These are phyloP conservation scores for Daldinia bambusicola DNA, from an alignment of 495 filamentous ascomycete genomes.

Conservation along the genomic window DNA sequence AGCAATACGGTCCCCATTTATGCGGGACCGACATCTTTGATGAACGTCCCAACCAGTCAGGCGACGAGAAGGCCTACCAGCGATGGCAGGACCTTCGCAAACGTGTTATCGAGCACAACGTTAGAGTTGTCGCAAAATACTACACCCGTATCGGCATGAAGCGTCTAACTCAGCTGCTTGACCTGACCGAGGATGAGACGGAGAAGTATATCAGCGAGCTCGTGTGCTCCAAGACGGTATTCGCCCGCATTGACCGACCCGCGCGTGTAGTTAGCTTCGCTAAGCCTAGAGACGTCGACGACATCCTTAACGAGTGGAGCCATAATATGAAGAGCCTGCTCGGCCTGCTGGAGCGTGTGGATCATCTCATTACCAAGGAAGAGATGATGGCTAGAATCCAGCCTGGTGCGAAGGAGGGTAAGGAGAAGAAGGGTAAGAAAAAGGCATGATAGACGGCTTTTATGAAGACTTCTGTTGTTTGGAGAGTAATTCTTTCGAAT, in stretches of 20 bases:
- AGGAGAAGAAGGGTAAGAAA: conserved; percentile 51
- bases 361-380: conserved; percentile 99
- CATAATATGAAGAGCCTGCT: conserved; percentile 97
- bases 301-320: conserved; percentile 98
- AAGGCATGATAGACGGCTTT: conserved; percentile 42
- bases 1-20: conserved; percentile 88
- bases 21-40: conserved; percentile 91
- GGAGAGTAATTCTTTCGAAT: conserved; percentile 28
- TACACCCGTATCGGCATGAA: conserved; percentile 96
- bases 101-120: conserved; percentile 98
- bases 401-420: conserved; percentile 60
- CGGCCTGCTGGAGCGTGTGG: conserved; percentile 90
- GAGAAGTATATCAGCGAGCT: conserved; percentile 97
- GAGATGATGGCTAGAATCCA: conserved; percentile 99
- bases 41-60: conserved; percentile 65
- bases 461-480: conserved; percentile 24
- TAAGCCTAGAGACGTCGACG: conserved; percentile 93
- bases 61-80: conserved; percentile 78
- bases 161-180: conserved; percentile 86
- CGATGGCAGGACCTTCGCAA: conserved; percentile 95
- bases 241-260: conserved; percentile 96
- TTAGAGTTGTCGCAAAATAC: conserved; percentile 96
- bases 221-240: conserved; percentile 95
- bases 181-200: conserved; percentile 92
- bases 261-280: conserved; percentile 92